Base-by-base conservation (phyloP, 192 early-diverging fungal species). In the Phycomyces blakesleeanus region DNA sequence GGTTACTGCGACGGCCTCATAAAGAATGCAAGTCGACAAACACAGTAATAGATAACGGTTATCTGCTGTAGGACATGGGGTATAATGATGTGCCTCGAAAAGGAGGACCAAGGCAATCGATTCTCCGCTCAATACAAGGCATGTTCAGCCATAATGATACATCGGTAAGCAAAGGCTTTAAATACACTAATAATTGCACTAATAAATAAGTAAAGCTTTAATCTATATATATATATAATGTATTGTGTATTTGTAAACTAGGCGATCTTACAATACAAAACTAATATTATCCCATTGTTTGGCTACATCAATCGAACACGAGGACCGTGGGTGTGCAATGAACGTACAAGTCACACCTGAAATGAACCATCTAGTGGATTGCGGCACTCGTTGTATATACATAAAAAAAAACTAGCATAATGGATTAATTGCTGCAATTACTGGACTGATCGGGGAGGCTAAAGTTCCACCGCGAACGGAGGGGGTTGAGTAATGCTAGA, bases 401-500 rank as follows among this genome's bases (percentile, higher is more conserved):
- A 26, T 9, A 42, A 50, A 18, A 16, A 61, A 7, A 47, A 50
- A 15, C 40, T 29, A 24, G 22, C 24, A 18, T 2, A 7, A 44
- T 93, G 92, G 92, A 83, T 87, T 0, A 71, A 74, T 0, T 79
- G 77, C 49, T 85, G 90, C 57, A 93, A 92, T 73, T 86, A 83
- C 71, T 93, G 88, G 89, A 87, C 91, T 10, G 89, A 88, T 24
- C 78, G 90, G 37, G 86, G 87, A 62, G 87, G 83, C 50, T n/a
- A 89, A 84, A 69, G 85, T 85, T 54, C 88, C 91, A 14, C 68
- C 90, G 74, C 64, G 78, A 25, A 87, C 86, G 26, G 85, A 82
- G 41, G 81, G 86, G 7, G 74, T 79, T 55, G 90, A 92, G 68
- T 91, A 85, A 57, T 90, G 91, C 14, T 93, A 90, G 91, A 80